Conservation (phyloP, 148 eudicot genomes). For the Vaccinium corymbosum region DNA sequence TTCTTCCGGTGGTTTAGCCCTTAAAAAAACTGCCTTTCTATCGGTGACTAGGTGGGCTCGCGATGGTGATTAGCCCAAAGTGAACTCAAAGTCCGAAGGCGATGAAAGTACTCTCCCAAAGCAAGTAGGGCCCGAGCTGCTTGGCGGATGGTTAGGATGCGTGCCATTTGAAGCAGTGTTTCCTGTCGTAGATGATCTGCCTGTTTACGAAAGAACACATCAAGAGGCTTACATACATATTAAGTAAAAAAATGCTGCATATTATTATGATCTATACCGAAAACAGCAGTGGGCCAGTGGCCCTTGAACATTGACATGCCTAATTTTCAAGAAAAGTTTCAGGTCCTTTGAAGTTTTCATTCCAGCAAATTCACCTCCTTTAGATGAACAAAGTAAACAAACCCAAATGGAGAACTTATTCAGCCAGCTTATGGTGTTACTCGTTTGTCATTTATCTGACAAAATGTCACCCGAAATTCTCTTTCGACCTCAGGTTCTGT, state of each 20-base stretch:
- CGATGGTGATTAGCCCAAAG: constrained; percentile 52
- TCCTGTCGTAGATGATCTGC: constrained; percentile 83
- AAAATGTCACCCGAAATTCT: neutral
- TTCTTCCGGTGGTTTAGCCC: constrained; percentile 1
- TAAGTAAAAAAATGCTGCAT: neutral
- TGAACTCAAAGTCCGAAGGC: constrained; percentile 66
- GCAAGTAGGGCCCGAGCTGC: constrained; percentile 77
- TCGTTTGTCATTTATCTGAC: neutral
- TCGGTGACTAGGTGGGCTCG: constrained; percentile 36
- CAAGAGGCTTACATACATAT: neutral
- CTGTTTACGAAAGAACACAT: constrained; percentile 34
- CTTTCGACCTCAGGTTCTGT: neutral
- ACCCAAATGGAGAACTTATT: neutral
- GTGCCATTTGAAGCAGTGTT: constrained; percentile 71
- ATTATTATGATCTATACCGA: neutral
- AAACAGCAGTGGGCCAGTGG: neutral
- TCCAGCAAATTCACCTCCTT: neutral
- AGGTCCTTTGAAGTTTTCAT: neutral
- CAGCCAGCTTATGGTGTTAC: neutral
- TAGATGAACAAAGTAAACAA: neutral
- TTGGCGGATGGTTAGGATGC: constrained; percentile 60
- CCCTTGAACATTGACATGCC: neutral
- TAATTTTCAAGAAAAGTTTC: neutral
- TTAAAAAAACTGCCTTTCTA: neutral
- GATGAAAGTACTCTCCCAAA: constrained; percentile 80